These are phyloP conservation scores for Hemisphaericaspora subhashii DNA, from an alignment of 1,139 yeast genomes.

Conservation along the genomic window DNA sequence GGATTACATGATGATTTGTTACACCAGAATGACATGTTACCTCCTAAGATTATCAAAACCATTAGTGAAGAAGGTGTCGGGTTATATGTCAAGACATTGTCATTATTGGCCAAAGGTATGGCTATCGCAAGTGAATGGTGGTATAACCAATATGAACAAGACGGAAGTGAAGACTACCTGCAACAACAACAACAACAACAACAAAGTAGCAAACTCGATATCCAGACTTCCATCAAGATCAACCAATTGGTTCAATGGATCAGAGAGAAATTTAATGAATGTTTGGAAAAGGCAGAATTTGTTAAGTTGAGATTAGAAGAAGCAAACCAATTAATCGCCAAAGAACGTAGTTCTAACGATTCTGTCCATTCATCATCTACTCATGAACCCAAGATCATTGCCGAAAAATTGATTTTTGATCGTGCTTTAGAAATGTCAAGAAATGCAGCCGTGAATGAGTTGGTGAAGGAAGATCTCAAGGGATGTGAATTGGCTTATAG, in stretches of 20 bases:
- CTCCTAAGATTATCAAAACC: constrained; percentile 57
- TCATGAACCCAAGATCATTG: constrained; percentile 40
- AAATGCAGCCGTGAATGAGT: constrained; percentile 85
- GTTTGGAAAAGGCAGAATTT: constrained; percentile 84
- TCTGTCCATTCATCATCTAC: constrained; percentile 1
- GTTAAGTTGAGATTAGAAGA: constrained; percentile 58
- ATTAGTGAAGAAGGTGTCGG: constrained; percentile 87
- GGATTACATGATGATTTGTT: constrained; percentile 41
- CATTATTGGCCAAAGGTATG: constrained; percentile 85
- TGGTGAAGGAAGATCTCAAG: constrained; percentile 69
- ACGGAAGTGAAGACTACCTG: constrained; percentile 1
- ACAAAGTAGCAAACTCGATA: constrained; percentile 4
- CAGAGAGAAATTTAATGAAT: constrained; percentile 83
- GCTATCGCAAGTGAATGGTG: constrained; percentile 85
- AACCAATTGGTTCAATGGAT: constrained; percentile 92
- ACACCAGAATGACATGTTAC: constrained; percentile 46
- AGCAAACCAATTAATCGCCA: constrained; percentile 35
- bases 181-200: neutral
- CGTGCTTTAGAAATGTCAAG: constrained; percentile 91
- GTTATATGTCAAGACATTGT: constrained; percentile 77
- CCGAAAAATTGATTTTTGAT: constrained; percentile 86
- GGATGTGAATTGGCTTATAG: constrained; percentile 89
- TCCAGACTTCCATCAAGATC: constrained; percentile 43
- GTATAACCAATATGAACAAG: constrained; percentile 44
- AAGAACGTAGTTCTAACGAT: constrained; percentile 9